phyloP scores from a whole-genome alignment of 257 asterid genomes.

The Jacaranda mimosifolia region DNA sequence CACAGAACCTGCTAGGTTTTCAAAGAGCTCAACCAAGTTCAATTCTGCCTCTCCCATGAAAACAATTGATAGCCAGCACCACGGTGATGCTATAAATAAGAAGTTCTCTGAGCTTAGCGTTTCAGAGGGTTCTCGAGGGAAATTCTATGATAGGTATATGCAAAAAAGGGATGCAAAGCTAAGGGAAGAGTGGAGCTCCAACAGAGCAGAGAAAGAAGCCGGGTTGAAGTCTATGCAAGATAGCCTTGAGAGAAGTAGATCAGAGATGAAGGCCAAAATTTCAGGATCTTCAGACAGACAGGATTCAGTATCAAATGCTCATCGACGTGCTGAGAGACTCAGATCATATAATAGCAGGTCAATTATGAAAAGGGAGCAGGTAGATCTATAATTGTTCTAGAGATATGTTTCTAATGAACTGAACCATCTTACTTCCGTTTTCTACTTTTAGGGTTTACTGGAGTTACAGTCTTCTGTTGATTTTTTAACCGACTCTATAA shows the following conservation, averaged over 20 bases:
- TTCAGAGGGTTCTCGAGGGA: slow-evolving; percentile 81
- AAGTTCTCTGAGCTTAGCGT: slow-evolving; percentile 65
- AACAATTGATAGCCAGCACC: slow-evolving; percentile 49
- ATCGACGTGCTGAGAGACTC: slow-evolving; percentile 76
- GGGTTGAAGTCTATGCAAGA: slow-evolving; percentile 87
- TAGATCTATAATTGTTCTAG: slow-evolving; percentile 47
- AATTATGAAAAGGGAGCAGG: slow-evolving; percentile 71
- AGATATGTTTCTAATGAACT: slow-evolving; percentile 27
- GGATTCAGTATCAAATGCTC: slow-evolving; percentile 54
- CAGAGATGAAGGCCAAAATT: slow-evolving; percentile 84
- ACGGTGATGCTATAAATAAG: slow-evolving; percentile 51
- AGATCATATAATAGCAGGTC: slow-evolving; percentile 73
- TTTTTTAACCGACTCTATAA: slow-evolving; percentile 55
- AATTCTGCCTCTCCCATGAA: slow-evolving; percentile 41
- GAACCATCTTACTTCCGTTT: slow-evolving; percentile 23
- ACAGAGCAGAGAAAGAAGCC: slow-evolving; percentile 87
- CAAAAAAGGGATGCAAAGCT: slow-evolving; percentile 92
- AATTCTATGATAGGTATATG: slow-evolving; percentile 72
- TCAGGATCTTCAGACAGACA: slow-evolving; percentile 62
- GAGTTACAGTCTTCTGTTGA: slow-evolving; percentile 34
- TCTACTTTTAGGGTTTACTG: slow-evolving; percentile 27
- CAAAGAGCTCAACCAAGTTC: slow-evolving; percentile 49
- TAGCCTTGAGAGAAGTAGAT: slow-evolving; percentile 77
- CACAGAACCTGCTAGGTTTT: slow-evolving; percentile 53
- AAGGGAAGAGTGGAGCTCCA: slow-evolving; percentile 87